Conservation (phyloP, 257 asterid species). For the Ballota nigra region DNA sequence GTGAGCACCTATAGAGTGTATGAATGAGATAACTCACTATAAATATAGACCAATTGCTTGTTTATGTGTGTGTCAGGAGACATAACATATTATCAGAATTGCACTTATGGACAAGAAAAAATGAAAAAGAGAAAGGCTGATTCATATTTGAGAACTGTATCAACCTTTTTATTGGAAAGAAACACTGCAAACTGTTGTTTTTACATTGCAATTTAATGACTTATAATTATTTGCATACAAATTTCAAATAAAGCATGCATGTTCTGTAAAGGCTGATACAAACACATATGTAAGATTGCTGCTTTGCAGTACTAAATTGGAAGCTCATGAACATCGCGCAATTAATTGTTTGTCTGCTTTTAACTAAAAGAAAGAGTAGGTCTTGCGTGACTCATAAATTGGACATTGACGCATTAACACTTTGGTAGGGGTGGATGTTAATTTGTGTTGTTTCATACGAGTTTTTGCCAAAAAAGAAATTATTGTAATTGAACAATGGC, state of each 20-base stretch:
- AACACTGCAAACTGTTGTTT: slow-evolving; percentile 4
- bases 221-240: slow-evolving; percentile 30
- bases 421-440: too few species aligned
- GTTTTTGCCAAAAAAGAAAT: too few species aligned
- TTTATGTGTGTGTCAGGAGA: not conserved
- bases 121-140: slow-evolving; percentile 15
- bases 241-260: slow-evolving; percentile 23
- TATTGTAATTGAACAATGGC: too few species aligned
- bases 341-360: slow-evolving; percentile 24
- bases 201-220: slow-evolving; percentile 16
- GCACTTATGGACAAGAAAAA: slow-evolving; percentile 19
- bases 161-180: slow-evolving; percentile 21
- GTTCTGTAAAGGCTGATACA: slow-evolving; percentile 27
- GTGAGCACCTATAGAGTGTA: not conserved
- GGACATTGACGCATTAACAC: too few species aligned
- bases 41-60: not conserved
- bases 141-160: slow-evolving; percentile 16
- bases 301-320: slow-evolving; percentile 5
- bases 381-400: too few species aligned
- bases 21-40: not conserved
- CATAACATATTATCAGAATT: slow-evolving; percentile 22
- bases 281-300: not conserved
- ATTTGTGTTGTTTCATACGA: too few species aligned
- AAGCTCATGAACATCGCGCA: slow-evolving; percentile 25
- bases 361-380: too few species aligned